Evolutionary conservation across 2,329 filamentous ascomycete species (phyloP), one percentile per base, ranked within the genome.

Genomic region (Apiospora marii): DNA sequence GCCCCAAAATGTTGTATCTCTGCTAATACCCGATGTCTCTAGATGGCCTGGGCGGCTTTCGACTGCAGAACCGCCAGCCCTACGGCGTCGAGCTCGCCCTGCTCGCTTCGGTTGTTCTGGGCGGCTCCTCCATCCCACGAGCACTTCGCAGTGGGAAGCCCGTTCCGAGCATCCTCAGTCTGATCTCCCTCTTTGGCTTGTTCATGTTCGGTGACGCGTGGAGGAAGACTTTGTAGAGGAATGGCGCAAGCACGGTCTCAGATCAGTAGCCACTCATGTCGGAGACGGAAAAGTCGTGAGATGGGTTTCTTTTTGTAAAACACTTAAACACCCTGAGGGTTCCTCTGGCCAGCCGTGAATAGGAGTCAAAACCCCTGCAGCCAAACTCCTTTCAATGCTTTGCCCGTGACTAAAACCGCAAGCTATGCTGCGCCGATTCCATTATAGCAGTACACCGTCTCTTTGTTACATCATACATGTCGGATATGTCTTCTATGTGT

Each of bases 71-170:
- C 78, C 86, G 88, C 74, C 89, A 94, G 81, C 82, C 93, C 3
- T 98, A 96, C 82, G 96, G 96, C 74, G 85, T 97, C 77, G 96
- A 98, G 84, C 86, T 98, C 61, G 94, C 93, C n/a, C 88, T 99
- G 13, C 87, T 98, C 61, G 96, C 96, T 5, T 97, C 94, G 0
- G 79, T 94, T n/a, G 85, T 98, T 37, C 88, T 99, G 48, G 96
- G 89, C 58, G 95, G 94, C 27, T 93, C 93, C 58, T 93, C 94
- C 1, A 92, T 98, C 73, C 96, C 96, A 16, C 89, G 96, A 70
- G 96, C 95, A 5, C 91, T 99, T 79, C 94, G 91, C 82, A 89
- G 92, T 58, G 87, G 89, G 77, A 99, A 98, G 88, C 93, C 94
- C 0, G 89, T 99, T 70, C 96, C 96, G 0, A 87, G 93, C 72